phyloP scores from a whole-genome alignment of 129 eudicot genomes.

The Ambrosia artemisiifolia region DNA sequence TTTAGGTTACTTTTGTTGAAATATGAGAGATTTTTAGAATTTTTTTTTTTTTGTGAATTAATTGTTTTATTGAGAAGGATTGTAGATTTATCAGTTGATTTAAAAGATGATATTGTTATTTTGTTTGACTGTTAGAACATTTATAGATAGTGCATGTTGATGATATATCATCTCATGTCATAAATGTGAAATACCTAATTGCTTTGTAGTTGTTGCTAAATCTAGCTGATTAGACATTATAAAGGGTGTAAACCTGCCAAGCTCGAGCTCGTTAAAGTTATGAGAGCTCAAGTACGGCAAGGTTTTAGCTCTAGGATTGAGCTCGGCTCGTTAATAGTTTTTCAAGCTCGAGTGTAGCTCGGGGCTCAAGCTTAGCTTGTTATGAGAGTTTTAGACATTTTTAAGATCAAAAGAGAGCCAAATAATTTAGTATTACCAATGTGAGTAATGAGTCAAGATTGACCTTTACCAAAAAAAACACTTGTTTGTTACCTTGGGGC shows the following conservation, averaged over 20 bases:
- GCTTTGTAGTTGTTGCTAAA: neutral
- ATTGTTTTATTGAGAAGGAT: neutral
- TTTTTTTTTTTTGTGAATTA: neutral
- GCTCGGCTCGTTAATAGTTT: no score
- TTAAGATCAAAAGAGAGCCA: no score
- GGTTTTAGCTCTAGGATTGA: no score
- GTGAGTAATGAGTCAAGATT: no score
- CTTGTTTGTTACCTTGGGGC: no score
- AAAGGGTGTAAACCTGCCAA: neutral
- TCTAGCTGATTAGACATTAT: neutral
- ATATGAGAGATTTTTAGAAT: neutral
- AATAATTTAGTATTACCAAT: no score
- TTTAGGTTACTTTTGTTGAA: constrained; percentile 7
- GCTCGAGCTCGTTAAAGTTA: no score
- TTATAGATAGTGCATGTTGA: neutral
- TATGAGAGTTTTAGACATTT: no score
- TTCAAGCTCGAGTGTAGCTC: no score
- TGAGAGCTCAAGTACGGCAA: no score
- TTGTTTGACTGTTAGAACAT: constrained; percentile 2
- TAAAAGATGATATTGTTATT: neutral
- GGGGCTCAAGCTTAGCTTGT: no score
- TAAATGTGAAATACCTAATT: neutral
- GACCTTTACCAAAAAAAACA: no score
- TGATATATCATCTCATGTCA: neutral
- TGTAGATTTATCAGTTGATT: neutral